Conservation (phyloP, 371 early-diverging fungal species). For the Lichtheimia ornata region DNA sequence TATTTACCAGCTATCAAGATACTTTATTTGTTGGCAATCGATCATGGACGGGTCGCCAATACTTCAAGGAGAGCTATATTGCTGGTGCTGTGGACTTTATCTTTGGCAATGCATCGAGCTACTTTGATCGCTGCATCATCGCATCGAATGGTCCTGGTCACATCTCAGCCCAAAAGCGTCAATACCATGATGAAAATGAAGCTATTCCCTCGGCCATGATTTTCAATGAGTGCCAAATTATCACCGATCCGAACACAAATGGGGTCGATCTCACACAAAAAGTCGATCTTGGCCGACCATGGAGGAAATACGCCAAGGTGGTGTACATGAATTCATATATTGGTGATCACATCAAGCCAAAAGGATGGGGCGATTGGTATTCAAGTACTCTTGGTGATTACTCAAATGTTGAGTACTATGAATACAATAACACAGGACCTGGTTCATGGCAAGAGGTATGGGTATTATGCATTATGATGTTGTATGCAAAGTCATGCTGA, state of each 20-base stretch:
- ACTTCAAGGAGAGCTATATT: slow-evolving; percentile 32
- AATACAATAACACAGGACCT: slow-evolving; percentile 30
- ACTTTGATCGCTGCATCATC: slow-evolving; percentile 32
- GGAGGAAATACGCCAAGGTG: slow-evolving; percentile 32
- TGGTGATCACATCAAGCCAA: slow-evolving; percentile 17
- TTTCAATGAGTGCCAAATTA: slow-evolving; percentile 8
- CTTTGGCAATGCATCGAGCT: slow-evolving; percentile 25
- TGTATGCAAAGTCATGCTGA: too few species aligned
- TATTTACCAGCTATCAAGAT: slow-evolving; percentile 36
- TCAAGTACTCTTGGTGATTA: slow-evolving; percentile 13
- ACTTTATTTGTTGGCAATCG: slow-evolving; percentile 31
- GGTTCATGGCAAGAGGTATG: slow-evolving; percentile 13
- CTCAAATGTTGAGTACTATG: slow-evolving; percentile 19
- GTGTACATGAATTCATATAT: slow-evolving; percentile 25
- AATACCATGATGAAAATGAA: slow-evolving; percentile 6
- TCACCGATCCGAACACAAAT: slow-evolving; percentile 10
- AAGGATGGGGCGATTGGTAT: slow-evolving; percentile 25
- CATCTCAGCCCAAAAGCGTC: slow-evolving; percentile 24
- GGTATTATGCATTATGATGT: neutral
- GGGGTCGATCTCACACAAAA: slow-evolving; percentile 3
- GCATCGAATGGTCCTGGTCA: slow-evolving; percentile 23
- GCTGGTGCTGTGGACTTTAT: slow-evolving; percentile 39
- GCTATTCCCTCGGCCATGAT: slow-evolving; percentile 17
- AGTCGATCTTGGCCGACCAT: slow-evolving; percentile 29
- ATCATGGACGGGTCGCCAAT: slow-evolving; percentile 12